A percentile compares a stretch with the other conserved stretches of the same genome.
phyloP scores from a whole-genome alignment of 2,329 filamentous ascomycete species.

The Colletotrichum brevisporum region DNA sequence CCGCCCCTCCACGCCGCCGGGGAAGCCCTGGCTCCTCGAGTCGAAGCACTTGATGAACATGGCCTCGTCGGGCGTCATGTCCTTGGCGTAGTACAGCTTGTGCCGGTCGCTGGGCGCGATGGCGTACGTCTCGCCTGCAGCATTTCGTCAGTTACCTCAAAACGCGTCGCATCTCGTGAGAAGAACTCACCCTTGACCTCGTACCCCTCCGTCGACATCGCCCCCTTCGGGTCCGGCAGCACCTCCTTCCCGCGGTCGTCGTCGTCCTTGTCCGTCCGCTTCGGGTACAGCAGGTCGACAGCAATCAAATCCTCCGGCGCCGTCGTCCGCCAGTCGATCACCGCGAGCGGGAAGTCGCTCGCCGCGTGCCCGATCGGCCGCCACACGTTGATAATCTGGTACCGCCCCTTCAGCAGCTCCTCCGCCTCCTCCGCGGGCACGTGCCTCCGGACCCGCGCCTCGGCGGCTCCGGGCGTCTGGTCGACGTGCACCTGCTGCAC shows the following conservation, averaged over 20 bases:
- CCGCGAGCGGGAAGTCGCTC: conserved; percentile 73
- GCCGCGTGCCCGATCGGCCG: conserved; percentile 75
- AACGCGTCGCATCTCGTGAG: too few relatives aligned
- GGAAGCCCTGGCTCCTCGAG: conserved; percentile 58
- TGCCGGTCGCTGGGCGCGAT: conserved; percentile 71
- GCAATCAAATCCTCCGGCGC: conserved; percentile 70
- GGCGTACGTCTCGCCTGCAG: conserved; percentile 70
- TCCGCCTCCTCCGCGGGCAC: conserved; percentile 68
- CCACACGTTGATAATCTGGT: conserved; percentile 81
- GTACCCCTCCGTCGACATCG: conserved; percentile 70
- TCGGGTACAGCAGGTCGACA: conserved; percentile 74
- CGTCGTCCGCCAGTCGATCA: conserved; percentile 75
- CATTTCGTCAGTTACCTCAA: background rate
- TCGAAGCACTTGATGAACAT: conserved; percentile 69
- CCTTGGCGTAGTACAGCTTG: conserved; percentile 76
- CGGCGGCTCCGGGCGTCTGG: conserved; percentile 75
- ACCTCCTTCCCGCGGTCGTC: conserved; percentile 71
- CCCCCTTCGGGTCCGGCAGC: conserved; percentile 61
- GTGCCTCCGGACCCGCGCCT: conserved; percentile 73
- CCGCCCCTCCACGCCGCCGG: conserved; percentile 60
- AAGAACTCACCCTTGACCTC: conserved; percentile 59
- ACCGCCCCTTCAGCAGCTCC: conserved; percentile 68
- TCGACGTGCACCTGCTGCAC: conserved; percentile 81
- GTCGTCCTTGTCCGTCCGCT: conserved; percentile 52
- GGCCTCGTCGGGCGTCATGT: conserved; percentile 72